These are phyloP conservation scores for Kondoa malvinella DNA, from an alignment of 768 basidiomycete species.

Conservation along the genomic window DNA sequence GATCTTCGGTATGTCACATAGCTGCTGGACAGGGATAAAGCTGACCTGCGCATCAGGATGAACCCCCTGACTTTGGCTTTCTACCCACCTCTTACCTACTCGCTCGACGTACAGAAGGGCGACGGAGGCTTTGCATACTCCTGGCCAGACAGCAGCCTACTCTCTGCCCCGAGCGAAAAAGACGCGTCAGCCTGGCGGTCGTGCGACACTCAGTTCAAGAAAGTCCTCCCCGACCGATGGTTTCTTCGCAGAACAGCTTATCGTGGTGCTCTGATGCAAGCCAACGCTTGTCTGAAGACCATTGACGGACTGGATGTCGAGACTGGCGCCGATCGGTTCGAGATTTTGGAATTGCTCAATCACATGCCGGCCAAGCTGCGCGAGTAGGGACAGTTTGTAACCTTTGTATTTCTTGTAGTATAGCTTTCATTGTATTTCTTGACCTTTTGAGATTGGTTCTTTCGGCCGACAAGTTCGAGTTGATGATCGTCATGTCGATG, in stretches of 20 bases:
- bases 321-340: constrained; percentile 52
- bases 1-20: constrained; percentile 60
- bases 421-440: too few relatives aligned
- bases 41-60: constrained; percentile 42
- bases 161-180: constrained; percentile 6
- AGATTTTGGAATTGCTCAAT: constrained; percentile 12
- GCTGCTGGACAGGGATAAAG: not conserved
- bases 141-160: constrained; percentile 10
- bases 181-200: constrained; percentile 43
- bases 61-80: constrained; percentile 92
- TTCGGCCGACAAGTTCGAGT: too few relatives aligned
- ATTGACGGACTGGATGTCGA: constrained; percentile 72
- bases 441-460: too few relatives aligned
- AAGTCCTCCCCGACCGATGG: constrained; percentile 69
- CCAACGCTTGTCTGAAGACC: constrained; percentile 47
- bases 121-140: constrained; percentile 7
- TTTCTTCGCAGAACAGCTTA: constrained; percentile 78
- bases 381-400: too few relatives aligned
- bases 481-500: too few relatives aligned
- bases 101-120: constrained; percentile 2
- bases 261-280: constrained; percentile 70
- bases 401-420: too few relatives aligned
- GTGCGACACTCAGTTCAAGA: constrained; percentile 69
- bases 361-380: not conserved
- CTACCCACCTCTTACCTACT: constrained; percentile 57